Evolutionary conservation across 1,284 basidiomycete genomes (phyloP), one percentile per base, ranked within the genome.

Genomic region (Boletus semigastroideus): DNA sequence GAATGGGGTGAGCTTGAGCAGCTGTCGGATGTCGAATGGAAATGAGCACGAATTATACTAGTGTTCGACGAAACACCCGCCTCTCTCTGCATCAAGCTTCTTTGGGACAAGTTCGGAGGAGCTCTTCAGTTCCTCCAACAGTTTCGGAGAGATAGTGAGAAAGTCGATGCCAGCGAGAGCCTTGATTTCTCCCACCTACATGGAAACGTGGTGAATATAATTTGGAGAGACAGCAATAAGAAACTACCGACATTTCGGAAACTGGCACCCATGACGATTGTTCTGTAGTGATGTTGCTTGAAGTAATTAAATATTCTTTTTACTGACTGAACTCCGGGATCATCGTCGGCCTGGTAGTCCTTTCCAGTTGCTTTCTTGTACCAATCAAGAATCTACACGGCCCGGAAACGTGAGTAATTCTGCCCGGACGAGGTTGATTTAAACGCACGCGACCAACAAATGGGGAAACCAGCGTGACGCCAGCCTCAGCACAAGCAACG

Each of bases 221-320:
- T 33, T 14, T 11, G 12, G 20, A 17, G 38, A 33, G 6, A 51
- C 8, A 22, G 37, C 46, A 59, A 54, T 31, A 19, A 17, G 10
- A 17, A n/a, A 17, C 16, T 31, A 74, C 83, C 27, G 55, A 91
- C 87, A 77, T 96, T 96, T 66, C 94, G 89, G 93, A 98, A 99
- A 49, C 94, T 97, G 54, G 96, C 95, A 71, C 95, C 96, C 96
- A 99, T 99, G 71, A 99, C 93, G 70, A 98, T 98, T 11, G 40
- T 41, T 1, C 27, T 98, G 98, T 98, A 98, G 57, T 82, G 82
- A 78, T 98, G 86, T 74, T 96, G 93, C 81, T 98, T 98, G 86
- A 98, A 98, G 82, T 98, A 98, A 80, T 93, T 92, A 86, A 89
- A 98, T 78, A 98, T 97, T 73, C 84, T 88, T 81, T 91, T 87